Evolutionary conservation across 805 yeast species (phyloP).

Genomic region (Candida suzukii): DNA sequence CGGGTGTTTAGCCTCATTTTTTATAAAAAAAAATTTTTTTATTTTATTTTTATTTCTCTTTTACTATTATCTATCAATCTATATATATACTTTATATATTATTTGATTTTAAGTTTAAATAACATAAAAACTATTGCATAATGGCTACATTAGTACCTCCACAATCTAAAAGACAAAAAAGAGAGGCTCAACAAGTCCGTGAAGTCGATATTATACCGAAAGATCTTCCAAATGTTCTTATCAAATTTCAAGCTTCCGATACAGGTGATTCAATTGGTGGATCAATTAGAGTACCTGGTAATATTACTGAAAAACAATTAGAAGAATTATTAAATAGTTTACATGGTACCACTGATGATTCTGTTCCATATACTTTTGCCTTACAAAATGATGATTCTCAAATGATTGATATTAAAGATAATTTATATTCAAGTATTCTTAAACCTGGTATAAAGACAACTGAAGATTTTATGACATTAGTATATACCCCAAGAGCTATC

Average conservation of each 20-base stretch:
- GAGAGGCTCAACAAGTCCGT: slow-evolving; percentile 74
- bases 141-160: slow-evolving; percentile 97
- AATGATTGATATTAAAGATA: slow-evolving; percentile 67
- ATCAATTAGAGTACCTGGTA: slow-evolving; percentile 86
- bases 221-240: slow-evolving; percentile 80
- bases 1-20: too few species aligned
- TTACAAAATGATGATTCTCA: slow-evolving; percentile 45
- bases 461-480: slow-evolving; percentile 86
- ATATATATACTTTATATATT: too few species aligned
- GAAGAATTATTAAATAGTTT: slow-evolving; percentile 83
- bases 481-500: slow-evolving; percentile 91
- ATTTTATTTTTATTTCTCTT: too few species aligned
- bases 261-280: slow-evolving; percentile 85
- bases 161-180: slow-evolving; percentile 80
- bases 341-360: slow-evolving; percentile 64
- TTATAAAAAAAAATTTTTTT: too few species aligned
- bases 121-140: background rate
- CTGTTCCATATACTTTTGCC: slow-evolving; percentile 85
- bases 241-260: slow-evolving; percentile 88
- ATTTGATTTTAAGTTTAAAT: too few species aligned
- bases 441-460: slow-evolving; percentile 85
- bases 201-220: slow-evolving; percentile 68
- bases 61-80: too few species aligned
- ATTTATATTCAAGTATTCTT: slow-evolving; percentile 71
- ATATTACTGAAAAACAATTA: slow-evolving; percentile 74